Percentiles rank a stretch among this genome's conserved stretches.
Conservation (phyloP, 2,329 filamentous ascomycete species). For the Gaeumannomyces sp. region DNA sequence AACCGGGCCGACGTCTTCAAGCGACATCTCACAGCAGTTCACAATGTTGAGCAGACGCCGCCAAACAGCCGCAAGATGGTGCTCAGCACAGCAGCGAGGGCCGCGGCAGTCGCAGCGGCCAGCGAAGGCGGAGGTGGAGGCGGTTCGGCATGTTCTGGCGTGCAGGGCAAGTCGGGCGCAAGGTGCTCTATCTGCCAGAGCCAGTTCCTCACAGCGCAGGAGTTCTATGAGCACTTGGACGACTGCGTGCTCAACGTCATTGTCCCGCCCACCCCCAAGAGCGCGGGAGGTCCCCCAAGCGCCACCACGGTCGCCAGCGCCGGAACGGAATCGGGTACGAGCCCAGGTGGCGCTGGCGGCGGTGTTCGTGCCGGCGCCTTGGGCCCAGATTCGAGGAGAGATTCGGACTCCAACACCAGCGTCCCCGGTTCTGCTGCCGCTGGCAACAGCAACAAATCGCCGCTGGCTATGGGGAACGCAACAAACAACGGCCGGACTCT, state of each 20-base stretch:
- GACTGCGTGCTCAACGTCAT: constrained; percentile 56
- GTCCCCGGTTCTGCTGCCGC: not conserved
- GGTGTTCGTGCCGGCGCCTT: too few species aligned
- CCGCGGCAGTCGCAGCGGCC: constrained; percentile 13
- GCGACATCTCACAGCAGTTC: constrained; percentile 84
- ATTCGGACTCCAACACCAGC: constrained; percentile 13
- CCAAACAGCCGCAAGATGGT: constrained; percentile 79
- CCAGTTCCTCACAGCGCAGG: constrained; percentile 76
- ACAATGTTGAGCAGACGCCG: constrained; percentile 89
- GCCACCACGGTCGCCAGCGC: constrained; percentile 13
- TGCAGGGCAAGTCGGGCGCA: constrained; percentile 40
- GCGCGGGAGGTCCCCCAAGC: constrained; percentile 17
- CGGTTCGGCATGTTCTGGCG: not conserved
- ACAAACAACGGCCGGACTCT: not conserved
- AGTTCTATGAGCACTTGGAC: constrained; percentile 94
- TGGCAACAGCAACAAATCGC: not conserved
- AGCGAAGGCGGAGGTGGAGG: constrained; percentile 11
- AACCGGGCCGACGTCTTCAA: constrained; percentile 98
- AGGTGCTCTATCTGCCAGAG: constrained; percentile 87
- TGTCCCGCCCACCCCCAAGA: constrained; percentile 40
- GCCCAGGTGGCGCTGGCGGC: too few species aligned
- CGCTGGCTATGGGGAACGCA: not conserved
- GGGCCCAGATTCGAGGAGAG: constrained; percentile 17
- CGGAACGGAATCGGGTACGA: too few species aligned
- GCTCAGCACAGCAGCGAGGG: constrained; percentile 20